Evolutionary conservation across 2,329 filamentous ascomycete species (phyloP), one percentile per base, ranked within the genome.

Genomic region (Fusarium lyarnte): DNA sequence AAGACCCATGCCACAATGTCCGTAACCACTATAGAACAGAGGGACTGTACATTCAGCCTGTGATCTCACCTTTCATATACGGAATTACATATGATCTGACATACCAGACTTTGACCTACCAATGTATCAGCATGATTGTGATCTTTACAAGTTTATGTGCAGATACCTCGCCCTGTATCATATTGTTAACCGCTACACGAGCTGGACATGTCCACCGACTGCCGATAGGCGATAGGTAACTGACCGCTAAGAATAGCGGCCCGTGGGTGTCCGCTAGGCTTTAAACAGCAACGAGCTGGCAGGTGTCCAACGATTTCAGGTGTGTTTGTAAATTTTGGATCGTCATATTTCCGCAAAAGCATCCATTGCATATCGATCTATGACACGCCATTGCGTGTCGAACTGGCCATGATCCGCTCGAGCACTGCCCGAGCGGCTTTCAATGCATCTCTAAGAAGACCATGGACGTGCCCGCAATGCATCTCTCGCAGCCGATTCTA

Each of bases 401-500:
- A 53, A 63, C 21, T 63, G 25, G 62, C 55, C 63, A 82, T 82
- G 81, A 78, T 82, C 46, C 76, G 77, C 59, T 73, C 78, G 49
- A 73, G 77, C 58, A 66, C 74, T 1, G 60, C 74, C 23, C 66
- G 77, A 29, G 54, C 67, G 39, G 72, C 72, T 10, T 55, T 76
- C 11, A 61, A 66, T 39, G 57, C 61, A 27, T 52, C 78, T 8
- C 27, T 72, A 2, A 69, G 59, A 51, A 62, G 69, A 43, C 77
- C 66, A 65, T 82, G 81, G 81, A 80, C 73, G 6, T 82, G 81
- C 23, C 72, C 76, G 27, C 58, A 77, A 19, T 82, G 81, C 43
- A 69, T 79, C 10, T 77, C 75, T 8, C 75, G 64, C 14, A 76
- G 71, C 16, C 80, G 80, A 10, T 70, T 69, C 36, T 82, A 80